A percentile compares a stretch with the other conserved stretches of the same genome.
These are phyloP conservation scores for Aspergillus pseudoterreus DNA, from an alignment of 2,329 filamentous ascomycete species.

Conservation along the genomic window DNA sequence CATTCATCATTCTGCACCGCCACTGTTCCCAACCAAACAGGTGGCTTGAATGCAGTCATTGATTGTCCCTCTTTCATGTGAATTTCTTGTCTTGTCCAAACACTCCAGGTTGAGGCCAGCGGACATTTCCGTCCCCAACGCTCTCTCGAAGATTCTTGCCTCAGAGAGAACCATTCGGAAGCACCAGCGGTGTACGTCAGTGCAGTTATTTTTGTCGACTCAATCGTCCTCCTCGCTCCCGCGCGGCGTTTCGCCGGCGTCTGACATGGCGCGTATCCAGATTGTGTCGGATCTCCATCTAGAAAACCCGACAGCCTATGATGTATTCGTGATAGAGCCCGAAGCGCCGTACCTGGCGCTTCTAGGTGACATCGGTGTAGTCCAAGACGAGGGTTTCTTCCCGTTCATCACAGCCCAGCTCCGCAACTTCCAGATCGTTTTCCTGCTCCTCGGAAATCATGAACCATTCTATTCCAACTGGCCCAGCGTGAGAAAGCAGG, in stretches of 20 bases:
- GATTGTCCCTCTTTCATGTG: too few relatives aligned
- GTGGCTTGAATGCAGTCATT: too few relatives aligned
- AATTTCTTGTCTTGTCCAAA: too few relatives aligned
- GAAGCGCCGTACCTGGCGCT: conserved; percentile 52
- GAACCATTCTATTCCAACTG: conserved; percentile 47
- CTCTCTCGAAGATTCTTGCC: too few relatives aligned
- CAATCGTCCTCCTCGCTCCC: not conserved
- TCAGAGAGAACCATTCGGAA: not conserved
- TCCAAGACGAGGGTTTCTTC: conserved; percentile 43
- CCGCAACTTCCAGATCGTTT: conserved; percentile 45
- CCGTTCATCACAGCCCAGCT: conserved; percentile 50
- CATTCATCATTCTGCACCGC: too few relatives aligned
- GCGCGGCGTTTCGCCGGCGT: not conserved
- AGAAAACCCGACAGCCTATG: conserved; percentile 49
- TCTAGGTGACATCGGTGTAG: conserved; percentile 55
- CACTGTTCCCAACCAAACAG: too few relatives aligned
- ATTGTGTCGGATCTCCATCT: conserved; percentile 59
- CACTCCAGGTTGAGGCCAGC: too few relatives aligned
- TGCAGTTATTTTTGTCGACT: not conserved
- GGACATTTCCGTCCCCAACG: too few relatives aligned
- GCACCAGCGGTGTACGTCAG: not conserved
- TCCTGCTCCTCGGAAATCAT: conserved; percentile 56
- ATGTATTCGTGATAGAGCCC: conserved; percentile 47
- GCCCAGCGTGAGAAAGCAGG: conserved; percentile 16
- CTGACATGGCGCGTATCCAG: conserved; percentile 31